Evolutionary conservation across 306 rosid genomes (phyloP), one percentile per base, ranked within the genome.

Genomic region (Dalbergia oliveri): DNA sequence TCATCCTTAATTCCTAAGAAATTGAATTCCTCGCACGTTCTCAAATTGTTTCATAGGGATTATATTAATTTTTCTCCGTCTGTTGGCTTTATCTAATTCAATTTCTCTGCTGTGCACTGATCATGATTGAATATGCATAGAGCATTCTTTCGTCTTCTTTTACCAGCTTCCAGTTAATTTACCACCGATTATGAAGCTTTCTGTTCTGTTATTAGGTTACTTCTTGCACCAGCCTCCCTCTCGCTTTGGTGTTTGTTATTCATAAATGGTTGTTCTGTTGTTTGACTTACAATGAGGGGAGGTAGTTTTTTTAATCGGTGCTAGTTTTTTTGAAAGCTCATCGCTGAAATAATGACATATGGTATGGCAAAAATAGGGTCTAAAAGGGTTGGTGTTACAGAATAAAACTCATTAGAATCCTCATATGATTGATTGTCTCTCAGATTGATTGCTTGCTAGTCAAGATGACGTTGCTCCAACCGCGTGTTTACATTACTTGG

Each of bases 1-100:
- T 18, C 16, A 54, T 23, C 7, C 60, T 65, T 59, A 62, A 50
- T 73, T 44, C 73, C 11, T 26, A 53, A 66, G 71, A 44, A 66
- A 67, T 82, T 65, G 34, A 50, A 76, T 49, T 59, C 35, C 26
- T 72, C 58, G 49, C 26, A 67, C 50, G 35, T 66, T 16, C 53
- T 56, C 4, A 13, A 19, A 62, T 75, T 7, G 74, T 71, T 82
- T 43, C 4, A 14, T 3, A 70, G 34, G 72, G 45, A 54, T 73
- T 15, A 6, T 16, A 3, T 54, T 9, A 6, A 26, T 26, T 37
- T 34, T 77, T 18, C 60, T 9, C 45, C 43, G 0, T 75, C 45
- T 61, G 3, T 49, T 75, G 66, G 18, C 58, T 69, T 45, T 69
- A 9, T 78, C n/a, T 39, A 50, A 15, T 56, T 19, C 71, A 3